These are phyloP conservation scores for Coix lacrymajobi DNA, from an alignment of 176 grass and related monocot genomes.

Conservation along the genomic window DNA sequence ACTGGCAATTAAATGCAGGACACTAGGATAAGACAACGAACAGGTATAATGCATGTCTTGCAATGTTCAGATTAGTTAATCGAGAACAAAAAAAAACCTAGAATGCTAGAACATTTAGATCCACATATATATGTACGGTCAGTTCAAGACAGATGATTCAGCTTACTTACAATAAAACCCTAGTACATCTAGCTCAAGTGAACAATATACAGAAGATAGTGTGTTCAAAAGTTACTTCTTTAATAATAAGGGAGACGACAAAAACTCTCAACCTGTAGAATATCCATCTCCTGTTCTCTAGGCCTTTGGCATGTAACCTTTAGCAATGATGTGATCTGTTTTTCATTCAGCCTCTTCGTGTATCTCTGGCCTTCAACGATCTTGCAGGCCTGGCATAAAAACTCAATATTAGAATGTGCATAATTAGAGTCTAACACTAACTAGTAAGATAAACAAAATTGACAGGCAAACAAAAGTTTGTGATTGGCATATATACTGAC, in stretches of 20 bases:
- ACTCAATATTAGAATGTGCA: not conserved
- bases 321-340: conserved; percentile 93
- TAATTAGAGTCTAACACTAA: not conserved
- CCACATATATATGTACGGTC: not conserved
- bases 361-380: conserved; percentile 99
- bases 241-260: not conserved
- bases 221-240: not conserved
- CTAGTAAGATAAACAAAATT: not conserved
- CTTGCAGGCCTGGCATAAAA: conserved; percentile 72
- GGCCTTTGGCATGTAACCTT: conserved; percentile 99
- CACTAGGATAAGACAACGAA: not conserved
- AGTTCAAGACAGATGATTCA: not conserved
- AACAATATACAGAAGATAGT: not conserved
- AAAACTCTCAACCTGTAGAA: conserved; percentile 65
- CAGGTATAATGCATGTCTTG: not conserved
- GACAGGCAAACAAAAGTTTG: not conserved
- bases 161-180: conserved; percentile 1
- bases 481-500: conserved; percentile 29
- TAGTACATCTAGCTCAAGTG: not conserved
- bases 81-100: not conserved
- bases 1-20: conserved; percentile 5
- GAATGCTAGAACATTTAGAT: not conserved
- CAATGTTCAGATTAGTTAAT: not conserved
- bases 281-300: conserved; percentile 95
- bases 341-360: conserved; percentile 98